Evolutionary conservation across 106 monocot species (phyloP).

Genomic region (Allium fistulosum): DNA sequence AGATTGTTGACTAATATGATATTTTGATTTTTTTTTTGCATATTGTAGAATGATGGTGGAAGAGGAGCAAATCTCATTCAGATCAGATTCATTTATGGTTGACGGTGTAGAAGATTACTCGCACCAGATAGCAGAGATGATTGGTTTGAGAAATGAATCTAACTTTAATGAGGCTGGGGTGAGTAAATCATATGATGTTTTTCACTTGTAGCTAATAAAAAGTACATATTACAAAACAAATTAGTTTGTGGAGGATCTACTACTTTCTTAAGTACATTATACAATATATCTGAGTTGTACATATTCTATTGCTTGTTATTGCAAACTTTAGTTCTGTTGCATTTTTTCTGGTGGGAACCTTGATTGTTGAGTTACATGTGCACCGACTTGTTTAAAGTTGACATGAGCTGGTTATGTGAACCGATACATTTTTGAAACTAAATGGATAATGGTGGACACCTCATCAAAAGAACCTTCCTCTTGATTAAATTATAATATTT

Average conservation of each 20-base stretch:
- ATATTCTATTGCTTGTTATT: not conserved
- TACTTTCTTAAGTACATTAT: too few species aligned
- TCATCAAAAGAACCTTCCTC: not conserved
- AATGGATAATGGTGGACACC: not conserved
- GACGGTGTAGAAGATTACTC: constrained; percentile 77
- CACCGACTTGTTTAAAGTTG: not conserved
- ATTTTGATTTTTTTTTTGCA: not conserved
- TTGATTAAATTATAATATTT: too few species aligned
- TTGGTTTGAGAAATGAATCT: constrained; percentile 52
- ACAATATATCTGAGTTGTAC: too few species aligned
- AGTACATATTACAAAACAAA: too few species aligned
- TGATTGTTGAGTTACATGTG: not conserved
- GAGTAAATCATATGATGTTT: constrained; percentile 9
- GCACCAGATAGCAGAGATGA: constrained; percentile 87
- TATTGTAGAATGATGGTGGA: constrained; percentile 76
- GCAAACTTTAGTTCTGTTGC: not conserved
- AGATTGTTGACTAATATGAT: too few species aligned
- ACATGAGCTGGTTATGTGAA: not conserved
- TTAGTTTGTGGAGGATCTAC: too few species aligned
- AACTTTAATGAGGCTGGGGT: constrained; percentile 71
- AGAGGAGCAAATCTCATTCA: constrained; percentile 74
- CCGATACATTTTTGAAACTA: not conserved
- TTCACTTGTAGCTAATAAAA: too few species aligned
- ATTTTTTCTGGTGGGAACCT: not conserved
- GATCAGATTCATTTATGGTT: constrained; percentile 67